Evolutionary conservation across 352 stramenopile species (phyloP).

Genomic region (Globisporangium abappressorium): DNA sequence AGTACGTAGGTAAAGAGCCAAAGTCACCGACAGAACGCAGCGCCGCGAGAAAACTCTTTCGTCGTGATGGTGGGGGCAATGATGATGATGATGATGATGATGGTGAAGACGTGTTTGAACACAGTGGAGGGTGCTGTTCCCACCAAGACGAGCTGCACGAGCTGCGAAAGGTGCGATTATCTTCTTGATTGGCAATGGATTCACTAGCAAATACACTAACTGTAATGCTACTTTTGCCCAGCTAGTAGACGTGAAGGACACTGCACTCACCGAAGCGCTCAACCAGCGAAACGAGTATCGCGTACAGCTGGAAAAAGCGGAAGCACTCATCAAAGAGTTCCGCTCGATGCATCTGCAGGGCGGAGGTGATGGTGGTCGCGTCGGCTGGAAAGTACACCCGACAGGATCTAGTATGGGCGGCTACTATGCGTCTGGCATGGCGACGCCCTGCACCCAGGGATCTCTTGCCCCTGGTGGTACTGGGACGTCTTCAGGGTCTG

Average conservation of each 20-base stretch:
- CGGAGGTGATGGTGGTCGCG: conserved; percentile 15
- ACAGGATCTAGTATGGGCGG: conserved; percentile 15
- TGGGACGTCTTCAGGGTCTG: not conserved
- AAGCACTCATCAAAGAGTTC: conserved; percentile 37
- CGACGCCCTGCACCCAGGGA: conserved; percentile 23
- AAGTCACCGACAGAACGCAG: not conserved
- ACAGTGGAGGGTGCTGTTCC: conserved; percentile 19
- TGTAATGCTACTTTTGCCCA: conserved; percentile 9
- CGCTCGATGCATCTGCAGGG: conserved; percentile 26
- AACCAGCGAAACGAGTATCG: conserved; percentile 58
- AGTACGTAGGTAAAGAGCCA: conserved; percentile 20
- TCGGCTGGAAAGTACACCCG: conserved; percentile 11
- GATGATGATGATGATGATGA: conserved; percentile 2
- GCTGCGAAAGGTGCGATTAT: conserved; percentile 26
- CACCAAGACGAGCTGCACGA: conserved; percentile 32
- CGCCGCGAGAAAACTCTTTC: not conserved
- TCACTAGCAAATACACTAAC: not conserved
- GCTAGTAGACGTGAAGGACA: conserved; percentile 53
- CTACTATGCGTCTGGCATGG: conserved; percentile 11
- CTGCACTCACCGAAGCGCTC: conserved; percentile 49
- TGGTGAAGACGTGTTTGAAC: not conserved
- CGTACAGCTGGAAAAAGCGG: conserved; percentile 41
- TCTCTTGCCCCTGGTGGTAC: not conserved
- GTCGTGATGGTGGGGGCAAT: not conserved
- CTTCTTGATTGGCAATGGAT: not conserved